Conservation (phyloP, 1,284 basidiomycete species). For the Cerioporus squamosus region DNA sequence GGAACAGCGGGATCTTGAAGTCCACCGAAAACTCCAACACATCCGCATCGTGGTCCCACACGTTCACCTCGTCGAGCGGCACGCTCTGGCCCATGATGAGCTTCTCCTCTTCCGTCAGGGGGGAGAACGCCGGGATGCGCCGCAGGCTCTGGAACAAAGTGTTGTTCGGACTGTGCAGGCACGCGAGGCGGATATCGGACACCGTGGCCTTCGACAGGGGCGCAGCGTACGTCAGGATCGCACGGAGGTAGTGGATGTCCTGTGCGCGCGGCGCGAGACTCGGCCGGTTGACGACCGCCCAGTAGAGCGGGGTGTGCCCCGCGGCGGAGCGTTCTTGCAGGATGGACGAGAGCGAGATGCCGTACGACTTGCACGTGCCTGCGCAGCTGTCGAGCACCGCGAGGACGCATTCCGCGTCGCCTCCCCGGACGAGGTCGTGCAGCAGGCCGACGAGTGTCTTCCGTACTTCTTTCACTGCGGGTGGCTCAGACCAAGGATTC, state of each 20-base stretch:
- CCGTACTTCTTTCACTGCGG: constrained; percentile 29
- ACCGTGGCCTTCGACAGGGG: constrained; percentile 54
- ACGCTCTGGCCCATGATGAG: constrained; percentile 57
- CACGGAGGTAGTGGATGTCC: constrained; percentile 48
- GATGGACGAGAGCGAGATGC: constrained; percentile 48
- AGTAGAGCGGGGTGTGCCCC: constrained; percentile 66
- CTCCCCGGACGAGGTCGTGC: constrained; percentile 35
- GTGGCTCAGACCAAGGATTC: constrained; percentile 21
- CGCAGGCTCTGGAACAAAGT: constrained; percentile 63
- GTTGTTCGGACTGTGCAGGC: constrained; percentile 65
- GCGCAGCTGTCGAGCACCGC: constrained; percentile 49
- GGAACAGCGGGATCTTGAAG: constrained; percentile 61
- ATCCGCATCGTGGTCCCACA: constrained; percentile 48
- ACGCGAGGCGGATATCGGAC: constrained; percentile 65
- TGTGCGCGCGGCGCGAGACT: constrained; percentile 16
- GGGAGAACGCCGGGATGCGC: constrained; percentile 50
- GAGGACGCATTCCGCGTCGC: constrained; percentile 24
- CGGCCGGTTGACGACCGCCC: constrained; percentile 60
- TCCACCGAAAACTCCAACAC: constrained; percentile 57
- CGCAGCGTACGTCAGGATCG: constrained; percentile 55
- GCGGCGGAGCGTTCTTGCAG: constrained; percentile 69
- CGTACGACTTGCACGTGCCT: constrained; percentile 45
- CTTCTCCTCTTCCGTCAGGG: constrained; percentile 56
- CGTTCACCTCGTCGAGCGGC: constrained; percentile 55
- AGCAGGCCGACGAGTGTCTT: constrained; percentile 32